phyloP scores from a whole-genome alignment of 1,284 basidiomycete genomes.

The Ganoderma leucocontextum region DNA sequence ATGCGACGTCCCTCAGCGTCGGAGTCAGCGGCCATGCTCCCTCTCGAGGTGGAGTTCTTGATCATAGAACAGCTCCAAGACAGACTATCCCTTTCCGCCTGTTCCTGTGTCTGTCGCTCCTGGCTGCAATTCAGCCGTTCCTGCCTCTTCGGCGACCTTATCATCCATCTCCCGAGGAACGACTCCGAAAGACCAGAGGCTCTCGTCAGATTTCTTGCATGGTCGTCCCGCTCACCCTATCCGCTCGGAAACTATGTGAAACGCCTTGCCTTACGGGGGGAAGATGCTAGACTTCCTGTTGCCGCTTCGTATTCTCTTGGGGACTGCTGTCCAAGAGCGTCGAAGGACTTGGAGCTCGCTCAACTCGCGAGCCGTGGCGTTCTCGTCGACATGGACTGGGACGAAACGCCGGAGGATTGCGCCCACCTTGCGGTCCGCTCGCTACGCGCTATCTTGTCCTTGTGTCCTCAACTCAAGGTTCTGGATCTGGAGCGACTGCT shows the following conservation, averaged over 20 bases:
- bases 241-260: conserved; percentile 3
- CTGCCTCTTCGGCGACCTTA: conserved; percentile 11
- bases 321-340: neutral
- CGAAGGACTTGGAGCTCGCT: conserved; percentile 2
- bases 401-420: neutral
- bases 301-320: neutral
- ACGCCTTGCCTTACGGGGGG: conserved; percentile 3
- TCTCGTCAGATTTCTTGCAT: conserved; percentile 4
- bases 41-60: conserved; percentile 14
- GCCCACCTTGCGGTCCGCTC: neutral
- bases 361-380: neutral
- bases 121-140: conserved; percentile 14
- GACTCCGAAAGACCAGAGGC: neutral
- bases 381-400: neutral
- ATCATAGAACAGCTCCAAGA: conserved; percentile 15
- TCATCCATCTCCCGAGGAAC: conserved; percentile 6
- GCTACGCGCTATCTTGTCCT: conserved; percentile 1
- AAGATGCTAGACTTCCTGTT: neutral
- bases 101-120: conserved; percentile 14
- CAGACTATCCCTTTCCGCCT: conserved; percentile 13
- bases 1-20: neutral
- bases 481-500: conserved; percentile 6
- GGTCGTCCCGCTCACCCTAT: neutral
- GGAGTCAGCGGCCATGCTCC: conserved; percentile 5
- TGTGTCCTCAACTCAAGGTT: neutral